Evolutionary conservation across 179 eudicot species (phyloP), one percentile per base, ranked within the genome.

Genomic region (Silene noctiflora): DNA sequence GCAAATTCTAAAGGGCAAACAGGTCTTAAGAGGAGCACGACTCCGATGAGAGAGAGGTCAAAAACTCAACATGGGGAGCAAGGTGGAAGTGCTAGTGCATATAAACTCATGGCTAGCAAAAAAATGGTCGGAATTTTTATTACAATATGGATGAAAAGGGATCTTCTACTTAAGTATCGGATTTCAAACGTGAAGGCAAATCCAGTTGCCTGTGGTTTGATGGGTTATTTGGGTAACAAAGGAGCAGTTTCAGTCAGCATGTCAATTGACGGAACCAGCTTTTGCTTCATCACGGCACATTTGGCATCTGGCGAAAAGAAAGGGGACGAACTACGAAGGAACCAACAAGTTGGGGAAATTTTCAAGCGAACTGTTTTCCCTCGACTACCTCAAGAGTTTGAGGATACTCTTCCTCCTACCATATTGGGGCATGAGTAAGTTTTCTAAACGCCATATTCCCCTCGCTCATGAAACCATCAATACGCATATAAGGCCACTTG

Each of bases 241-340:
- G 97, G 97, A 53, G 90, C 92, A 66, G 90, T 92, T 63, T 86
- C 97, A 12, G 86, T 92, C 73, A 91, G 97, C 71, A 79, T 92
- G 90, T 84, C 87, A 46, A 70, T 92, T 67, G 86, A 84, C 66
- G 88, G 79, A 69, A 92, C 96, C 20, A 92, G 89, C 81, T 88
- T 92, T 71, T 92, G 97, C 78, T 89, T 92, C 78, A 83, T 88
- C 13, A 88, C 91, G 29, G 88, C 93, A 55, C 97, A 92, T 72
- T 86, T 92, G 79, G 96, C 97, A 27, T 92, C 96, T 0, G 97
- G 97, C 12, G 92, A 88, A 67, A 92, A 88, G 85, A 93, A 88
- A 86, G 97, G 97, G 29, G 93, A 92, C 72, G 96, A 91, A 76
- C 79, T 82, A 33, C 75, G 90, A 75, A 85, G 97, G 82, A 92